phyloP scores from a whole-genome alignment of 345 rosid genomes.

The Camelina hispida region DNA sequence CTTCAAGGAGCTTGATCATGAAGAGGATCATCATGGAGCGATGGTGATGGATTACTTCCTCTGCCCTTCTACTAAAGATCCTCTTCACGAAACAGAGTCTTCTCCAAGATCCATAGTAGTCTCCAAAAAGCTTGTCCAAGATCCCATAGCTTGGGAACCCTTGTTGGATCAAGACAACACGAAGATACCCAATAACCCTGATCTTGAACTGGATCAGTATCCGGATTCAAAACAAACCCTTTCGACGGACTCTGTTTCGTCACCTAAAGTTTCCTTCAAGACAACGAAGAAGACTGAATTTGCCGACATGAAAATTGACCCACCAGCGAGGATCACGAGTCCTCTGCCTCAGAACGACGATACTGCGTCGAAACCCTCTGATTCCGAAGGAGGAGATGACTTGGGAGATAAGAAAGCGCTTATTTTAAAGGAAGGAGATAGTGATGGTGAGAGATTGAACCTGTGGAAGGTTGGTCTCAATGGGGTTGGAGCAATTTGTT shows the following conservation, averaged over 20 bases:
- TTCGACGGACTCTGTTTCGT: slow-evolving; percentile 62
- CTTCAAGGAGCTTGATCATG: slow-evolving; percentile 47
- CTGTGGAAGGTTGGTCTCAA: slow-evolving; percentile 82
- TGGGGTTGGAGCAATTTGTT: slow-evolving; percentile 90
- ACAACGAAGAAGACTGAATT: slow-evolving; percentile 79
- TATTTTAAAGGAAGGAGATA: background rate
- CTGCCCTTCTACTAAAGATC: slow-evolving; percentile 53
- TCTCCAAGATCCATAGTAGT: slow-evolving; percentile 37
- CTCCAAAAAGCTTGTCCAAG: slow-evolving; percentile 55
- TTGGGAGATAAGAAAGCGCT: slow-evolving; percentile 22
- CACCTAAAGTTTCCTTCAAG: slow-evolving; percentile 88
- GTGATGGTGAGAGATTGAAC: slow-evolving; percentile 51
- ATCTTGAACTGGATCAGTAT: slow-evolving; percentile 16
- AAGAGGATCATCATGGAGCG: slow-evolving; percentile 41
- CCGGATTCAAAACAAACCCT: slow-evolving; percentile 48
- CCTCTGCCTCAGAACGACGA: slow-evolving; percentile 22
- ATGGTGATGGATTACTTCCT: slow-evolving; percentile 64
- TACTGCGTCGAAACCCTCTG: slow-evolving; percentile 11
- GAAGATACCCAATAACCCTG: slow-evolving; percentile 27
- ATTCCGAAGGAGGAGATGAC: background rate
- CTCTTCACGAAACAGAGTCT: slow-evolving; percentile 31
- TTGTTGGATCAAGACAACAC: slow-evolving; percentile 33
- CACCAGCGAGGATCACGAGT: slow-evolving; percentile 47
- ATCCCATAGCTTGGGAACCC: slow-evolving; percentile 67
- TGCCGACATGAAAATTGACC: slow-evolving; percentile 94